Base-by-base conservation (phyloP, 306 rosid genomes). In the Begonia loranthoides region DNA sequence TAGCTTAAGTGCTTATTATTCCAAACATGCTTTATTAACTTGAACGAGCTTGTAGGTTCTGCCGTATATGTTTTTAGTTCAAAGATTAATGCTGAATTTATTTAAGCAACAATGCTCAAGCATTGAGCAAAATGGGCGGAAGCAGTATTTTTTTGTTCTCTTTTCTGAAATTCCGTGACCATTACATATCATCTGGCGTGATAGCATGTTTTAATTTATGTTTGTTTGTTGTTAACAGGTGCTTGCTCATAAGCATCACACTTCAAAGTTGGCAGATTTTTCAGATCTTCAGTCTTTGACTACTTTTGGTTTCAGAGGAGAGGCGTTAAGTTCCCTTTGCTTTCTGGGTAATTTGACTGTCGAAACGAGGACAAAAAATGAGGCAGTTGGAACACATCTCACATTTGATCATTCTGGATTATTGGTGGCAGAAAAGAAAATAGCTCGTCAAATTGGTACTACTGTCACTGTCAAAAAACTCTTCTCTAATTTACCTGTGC, bases 291-390 rank as follows among this genome's bases (percentile, higher is more conserved):
- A 80, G 73, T 85, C 94, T 54, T 66, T 85, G 6, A 72, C 87
- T 38, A 85, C 97, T 12, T 90, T 79, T 69, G 97, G 97, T 19
- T 90, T 90, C 67, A 79, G 97, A 53, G 97, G 97, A 9, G 95
- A 90, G 82, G 97, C 97, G 15, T 24, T 90, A 68, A 90, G 97
- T 63, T 90, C 95, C 1, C 87, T 90, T 4, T 78, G 92, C 54
- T 73, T 89, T 38, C 49, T 90, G 54, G 97, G 87, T 64, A 55
- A 71, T 53, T 58, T 90, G 71, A 85, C 79, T 0, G 68, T 90
- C 50, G 97, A 90, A 60, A 85, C 97, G 5, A 80, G 83, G 70
- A 76, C 95, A 1, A 76, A 51, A 59, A 72, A 62, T 57, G 97
- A 90, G 71, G 47, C 78, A 6, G 67, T 90, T 19, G 97, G 87